These are phyloP conservation scores for Arctostaphylos glauca DNA, from an alignment of 148 eudicot genomes.

Conservation along the genomic window DNA sequence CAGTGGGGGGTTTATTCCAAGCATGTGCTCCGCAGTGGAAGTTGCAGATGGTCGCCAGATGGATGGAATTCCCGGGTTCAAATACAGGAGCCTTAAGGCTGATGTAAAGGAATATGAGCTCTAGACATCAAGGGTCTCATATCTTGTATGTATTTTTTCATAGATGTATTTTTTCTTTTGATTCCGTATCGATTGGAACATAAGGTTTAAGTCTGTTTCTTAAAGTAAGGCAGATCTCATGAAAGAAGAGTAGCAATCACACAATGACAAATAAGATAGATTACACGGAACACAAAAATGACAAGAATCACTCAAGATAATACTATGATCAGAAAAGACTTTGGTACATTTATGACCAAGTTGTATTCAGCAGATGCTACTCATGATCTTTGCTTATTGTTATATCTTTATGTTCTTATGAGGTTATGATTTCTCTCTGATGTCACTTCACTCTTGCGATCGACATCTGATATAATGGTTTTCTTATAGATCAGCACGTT, in stretches of 20 bases:
- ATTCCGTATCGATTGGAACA: not conserved
- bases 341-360: not conserved
- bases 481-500: not conserved
- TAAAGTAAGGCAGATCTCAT: not conserved
- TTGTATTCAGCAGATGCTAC: not conserved
- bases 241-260: no score
- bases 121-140: constrained; percentile 10
- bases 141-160: not conserved
- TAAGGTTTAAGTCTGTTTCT: not conserved
- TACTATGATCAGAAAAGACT: not conserved
- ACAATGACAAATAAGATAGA: no score
- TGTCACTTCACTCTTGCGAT: not conserved
- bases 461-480: not conserved
- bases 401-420: not conserved
- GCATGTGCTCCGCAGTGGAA: constrained; percentile 67
- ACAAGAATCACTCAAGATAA: not conserved
- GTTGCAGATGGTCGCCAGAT: constrained; percentile 45
- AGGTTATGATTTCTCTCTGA: not conserved
- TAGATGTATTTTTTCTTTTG: not conserved
- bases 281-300: not conserved
- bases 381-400: not conserved
- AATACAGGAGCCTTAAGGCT: constrained; percentile 59
- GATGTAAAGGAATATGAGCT: constrained; percentile 34
- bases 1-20: constrained; percentile 43
- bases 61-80: constrained; percentile 46